These are phyloP conservation scores for Beauveria sp. DNA, from an alignment of 2,329 filamentous ascomycete species.

Conservation along the genomic window DNA sequence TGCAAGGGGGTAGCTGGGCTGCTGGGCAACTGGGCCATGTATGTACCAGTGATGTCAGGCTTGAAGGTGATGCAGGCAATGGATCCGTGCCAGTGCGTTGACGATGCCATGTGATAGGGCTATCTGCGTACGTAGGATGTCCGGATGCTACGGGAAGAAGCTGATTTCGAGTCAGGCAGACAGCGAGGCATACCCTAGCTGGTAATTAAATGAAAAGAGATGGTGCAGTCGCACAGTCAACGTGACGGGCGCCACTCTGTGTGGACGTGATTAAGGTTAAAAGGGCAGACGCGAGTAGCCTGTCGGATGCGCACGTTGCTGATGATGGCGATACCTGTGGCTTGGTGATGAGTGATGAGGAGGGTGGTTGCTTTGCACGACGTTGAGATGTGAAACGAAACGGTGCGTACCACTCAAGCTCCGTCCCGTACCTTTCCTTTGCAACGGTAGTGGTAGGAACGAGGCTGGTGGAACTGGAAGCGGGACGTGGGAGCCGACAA, in stretches of 20 bases:
- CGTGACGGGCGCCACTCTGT: too few species aligned
- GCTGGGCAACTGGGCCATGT: not conserved
- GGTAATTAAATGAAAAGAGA: not conserved
- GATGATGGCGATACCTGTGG: not conserved
- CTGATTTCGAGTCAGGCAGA: not conserved
- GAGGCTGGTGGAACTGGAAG: too few species aligned
- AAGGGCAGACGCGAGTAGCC: not conserved
- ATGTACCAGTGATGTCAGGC: too few species aligned
- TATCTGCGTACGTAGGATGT: not conserved
- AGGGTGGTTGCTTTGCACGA: too few species aligned
- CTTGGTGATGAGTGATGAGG: not conserved
- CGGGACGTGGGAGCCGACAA: too few species aligned
- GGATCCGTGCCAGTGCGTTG: not conserved
- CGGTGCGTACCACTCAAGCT: too few species aligned
- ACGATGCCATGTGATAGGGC: too few species aligned
- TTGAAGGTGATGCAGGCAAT: too few species aligned
- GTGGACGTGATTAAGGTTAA: not conserved
- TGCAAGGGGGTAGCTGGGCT: not conserved
- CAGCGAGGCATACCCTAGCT: not conserved
- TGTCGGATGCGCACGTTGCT: not conserved
- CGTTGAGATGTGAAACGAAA: not conserved
- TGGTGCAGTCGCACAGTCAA: too few species aligned
- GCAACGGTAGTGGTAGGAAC: too few species aligned
- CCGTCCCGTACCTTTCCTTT: too few species aligned
- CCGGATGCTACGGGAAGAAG: not conserved